Conservation (phyloP, 305 asterid genomes). For the Ilex paraguariensis region DNA sequence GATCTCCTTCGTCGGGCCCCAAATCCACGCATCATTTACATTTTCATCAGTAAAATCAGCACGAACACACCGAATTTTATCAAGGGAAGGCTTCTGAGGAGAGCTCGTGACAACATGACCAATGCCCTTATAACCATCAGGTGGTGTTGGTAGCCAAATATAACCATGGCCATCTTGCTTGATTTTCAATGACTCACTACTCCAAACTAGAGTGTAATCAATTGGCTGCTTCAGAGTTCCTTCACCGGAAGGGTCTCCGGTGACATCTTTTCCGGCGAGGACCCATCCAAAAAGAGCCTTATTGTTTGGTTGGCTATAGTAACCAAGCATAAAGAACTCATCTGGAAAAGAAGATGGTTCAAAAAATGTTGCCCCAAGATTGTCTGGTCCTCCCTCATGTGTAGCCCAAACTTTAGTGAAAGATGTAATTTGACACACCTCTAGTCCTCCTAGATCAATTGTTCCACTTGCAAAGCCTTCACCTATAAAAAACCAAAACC, state of each 20-base stretch:
- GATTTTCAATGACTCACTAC: slow-evolving; percentile 15
- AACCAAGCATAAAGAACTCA: slow-evolving; percentile 23
- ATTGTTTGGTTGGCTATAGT: slow-evolving; percentile 24
- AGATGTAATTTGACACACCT: slow-evolving; percentile 21
- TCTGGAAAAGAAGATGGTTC: slow-evolving; percentile 21
- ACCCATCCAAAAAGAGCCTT: slow-evolving; percentile 20
- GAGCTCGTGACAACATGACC: slow-evolving; percentile 13
- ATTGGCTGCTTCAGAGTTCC: not conserved
- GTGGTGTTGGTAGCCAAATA: slow-evolving; percentile 21
- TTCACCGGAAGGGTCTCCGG: not conserved
- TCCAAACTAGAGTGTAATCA: slow-evolving; percentile 8
- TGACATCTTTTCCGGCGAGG: slow-evolving; percentile 17
- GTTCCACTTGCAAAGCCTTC: slow-evolving; percentile 20
- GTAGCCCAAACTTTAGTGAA: slow-evolving; percentile 16
- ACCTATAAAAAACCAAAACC: slow-evolving; percentile 8
- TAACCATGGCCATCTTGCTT: slow-evolving; percentile 14
- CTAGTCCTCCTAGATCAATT: slow-evolving; percentile 29
- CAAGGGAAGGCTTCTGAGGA: slow-evolving; percentile 17
- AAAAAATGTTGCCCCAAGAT: slow-evolving; percentile 22
- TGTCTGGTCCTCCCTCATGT: slow-evolving; percentile 23
- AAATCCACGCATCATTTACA: slow-evolving; percentile 12
- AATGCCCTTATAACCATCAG: slow-evolving; percentile 17
- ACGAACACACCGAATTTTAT: slow-evolving; percentile 19
- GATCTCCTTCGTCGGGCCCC: slow-evolving; percentile 7
- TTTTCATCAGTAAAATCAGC: slow-evolving; percentile 15